Evolutionary conservation across 768 basidiomycete genomes (phyloP).

Genomic region (Boletus rex-veris): DNA sequence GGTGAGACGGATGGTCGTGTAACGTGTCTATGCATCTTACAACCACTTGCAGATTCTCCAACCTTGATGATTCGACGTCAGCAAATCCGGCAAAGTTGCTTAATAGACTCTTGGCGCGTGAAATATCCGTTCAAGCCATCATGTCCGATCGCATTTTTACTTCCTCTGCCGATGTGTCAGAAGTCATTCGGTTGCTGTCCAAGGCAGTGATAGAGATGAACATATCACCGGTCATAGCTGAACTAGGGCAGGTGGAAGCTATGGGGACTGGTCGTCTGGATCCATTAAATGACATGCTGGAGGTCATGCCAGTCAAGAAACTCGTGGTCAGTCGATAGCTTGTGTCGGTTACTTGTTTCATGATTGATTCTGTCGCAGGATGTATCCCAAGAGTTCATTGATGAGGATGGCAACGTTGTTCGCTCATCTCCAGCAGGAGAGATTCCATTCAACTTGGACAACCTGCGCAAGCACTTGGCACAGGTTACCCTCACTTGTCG

Average conservation of each 20-base stretch:
- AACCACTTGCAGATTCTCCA: slow-evolving; percentile 35
- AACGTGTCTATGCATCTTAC: slow-evolving; percentile 9
- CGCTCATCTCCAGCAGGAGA: slow-evolving; percentile 28
- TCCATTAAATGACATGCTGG: slow-evolving; percentile 51
- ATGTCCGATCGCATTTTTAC: slow-evolving; percentile 56
- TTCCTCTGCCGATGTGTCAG: slow-evolving; percentile 51
- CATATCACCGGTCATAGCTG: slow-evolving; percentile 45
- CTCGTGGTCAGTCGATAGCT: slow-evolving; percentile 33
- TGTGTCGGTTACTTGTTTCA: background rate
- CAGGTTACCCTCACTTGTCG: slow-evolving; percentile 58
- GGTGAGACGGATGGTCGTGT: slow-evolving; percentile 35
- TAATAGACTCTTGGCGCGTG: slow-evolving; percentile 42
- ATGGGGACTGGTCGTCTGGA: slow-evolving; percentile 41
- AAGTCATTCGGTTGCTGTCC: slow-evolving; percentile 55
- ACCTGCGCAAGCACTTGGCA: slow-evolving; percentile 65
- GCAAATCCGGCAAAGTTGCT: slow-evolving; percentile 36
- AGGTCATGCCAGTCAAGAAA: slow-evolving; percentile 57
- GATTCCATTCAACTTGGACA: slow-evolving; percentile 73
- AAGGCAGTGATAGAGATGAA: slow-evolving; percentile 57
- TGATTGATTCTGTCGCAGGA: slow-evolving; percentile 9
- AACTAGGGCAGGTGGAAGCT: slow-evolving; percentile 54
- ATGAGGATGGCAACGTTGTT: slow-evolving; percentile 19
- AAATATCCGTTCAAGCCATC: slow-evolving; percentile 49
- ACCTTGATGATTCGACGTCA: slow-evolving; percentile 21
- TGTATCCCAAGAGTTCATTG: slow-evolving; percentile 16